A percentile compares a stretch with the other conserved stretches of the same genome.
phyloP scores from a whole-genome alignment of 805 yeast species.

The Kurtzmaniella fragi region DNA sequence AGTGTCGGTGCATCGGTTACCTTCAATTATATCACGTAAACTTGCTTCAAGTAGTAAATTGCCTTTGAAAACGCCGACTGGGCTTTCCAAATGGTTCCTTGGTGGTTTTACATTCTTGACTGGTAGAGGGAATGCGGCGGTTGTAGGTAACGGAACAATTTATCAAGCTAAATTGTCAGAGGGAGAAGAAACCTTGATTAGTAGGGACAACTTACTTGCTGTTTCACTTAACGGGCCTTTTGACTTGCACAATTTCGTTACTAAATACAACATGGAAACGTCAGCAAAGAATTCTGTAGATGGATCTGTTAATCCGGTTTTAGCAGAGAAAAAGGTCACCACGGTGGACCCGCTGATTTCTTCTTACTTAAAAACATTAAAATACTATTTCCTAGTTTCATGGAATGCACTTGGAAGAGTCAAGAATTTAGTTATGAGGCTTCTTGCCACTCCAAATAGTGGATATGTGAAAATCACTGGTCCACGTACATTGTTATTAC shows the following conservation, averaged over 20 bases:
- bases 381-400: background rate
- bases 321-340: background rate
- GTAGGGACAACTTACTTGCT: slow-evolving; percentile 43
- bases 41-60: slow-evolving; percentile 20
- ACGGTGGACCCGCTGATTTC: too few species aligned
- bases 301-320: slow-evolving; percentile 8
- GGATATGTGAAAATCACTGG: slow-evolving; percentile 49
- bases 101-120: slow-evolving; percentile 44
- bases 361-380: background rate
- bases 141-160: slow-evolving; percentile 52
- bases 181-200: slow-evolving; percentile 46
- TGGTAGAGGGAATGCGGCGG: slow-evolving; percentile 55
- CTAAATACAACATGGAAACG: slow-evolving; percentile 17
- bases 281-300: slow-evolving; percentile 2
- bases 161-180: slow-evolving; percentile 41
- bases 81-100: slow-evolving; percentile 30
- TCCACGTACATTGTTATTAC: slow-evolving; percentile 47
- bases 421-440: too few species aligned
- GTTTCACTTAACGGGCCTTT: slow-evolving; percentile 44
- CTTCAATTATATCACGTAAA: slow-evolving; percentile 31
- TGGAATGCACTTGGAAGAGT: too few species aligned
- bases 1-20: slow-evolving; percentile 33
- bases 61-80: slow-evolving; percentile 29
- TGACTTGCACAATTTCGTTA: slow-evolving; percentile 39
- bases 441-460: slow-evolving; percentile 16